Conservation (phyloP, 139 green algal genomes). For the Chlorella sp. region DNA sequence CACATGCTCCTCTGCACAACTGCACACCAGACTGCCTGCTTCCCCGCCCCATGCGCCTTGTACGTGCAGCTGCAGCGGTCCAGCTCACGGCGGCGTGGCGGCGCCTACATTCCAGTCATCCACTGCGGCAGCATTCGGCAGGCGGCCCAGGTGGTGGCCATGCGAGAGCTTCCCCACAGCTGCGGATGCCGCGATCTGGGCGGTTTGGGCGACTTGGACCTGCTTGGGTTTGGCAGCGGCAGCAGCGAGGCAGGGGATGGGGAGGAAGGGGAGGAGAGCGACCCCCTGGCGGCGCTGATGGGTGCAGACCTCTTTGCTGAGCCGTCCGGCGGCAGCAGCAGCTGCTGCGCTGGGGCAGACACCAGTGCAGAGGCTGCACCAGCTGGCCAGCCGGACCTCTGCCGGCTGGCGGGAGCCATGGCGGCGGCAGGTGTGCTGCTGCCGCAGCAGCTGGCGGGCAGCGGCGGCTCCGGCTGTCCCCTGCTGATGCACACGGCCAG, state of each 20-base stretch:
- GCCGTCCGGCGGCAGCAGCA: neutral
- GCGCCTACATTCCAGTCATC: constrained; percentile 65
- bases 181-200: neutral
- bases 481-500: neutral
- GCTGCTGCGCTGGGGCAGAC: neutral
- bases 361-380: neutral
- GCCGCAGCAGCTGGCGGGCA: neutral
- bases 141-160: constrained; percentile 58
- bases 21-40: neutral
- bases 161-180: constrained; percentile 44
- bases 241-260: neutral
- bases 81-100: neutral
- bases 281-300: neutral
- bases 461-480: neutral
- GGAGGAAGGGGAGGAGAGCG: neutral
- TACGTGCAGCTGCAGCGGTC: neutral
- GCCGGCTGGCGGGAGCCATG: neutral
- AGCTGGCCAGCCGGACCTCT: neutral
- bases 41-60: no score
- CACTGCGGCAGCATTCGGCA: constrained; percentile 82
- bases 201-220: neutral
- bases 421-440: constrained; percentile 28
- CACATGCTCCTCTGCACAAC: neutral
- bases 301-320: neutral
- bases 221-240: neutral